Base-by-base conservation (phyloP, 169 alveolate species). In the Eimeria sp. region DNA sequence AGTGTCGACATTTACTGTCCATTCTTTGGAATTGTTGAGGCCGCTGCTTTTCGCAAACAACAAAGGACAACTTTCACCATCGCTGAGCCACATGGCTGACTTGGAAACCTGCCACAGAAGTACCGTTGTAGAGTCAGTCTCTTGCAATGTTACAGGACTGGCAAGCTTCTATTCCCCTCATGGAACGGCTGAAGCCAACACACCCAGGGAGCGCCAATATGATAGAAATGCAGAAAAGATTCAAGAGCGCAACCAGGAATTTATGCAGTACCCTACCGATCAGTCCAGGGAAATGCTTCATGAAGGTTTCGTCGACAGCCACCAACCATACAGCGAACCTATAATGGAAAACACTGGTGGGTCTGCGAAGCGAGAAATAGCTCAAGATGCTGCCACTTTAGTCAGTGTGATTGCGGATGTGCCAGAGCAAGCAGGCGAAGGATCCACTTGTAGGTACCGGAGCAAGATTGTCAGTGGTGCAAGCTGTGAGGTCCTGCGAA, bases 61-160 rank as follows among this genome's bases (percentile, higher is more conserved):
- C 57, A 43, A 20, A 76, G 40, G 61, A 76, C 25, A 45, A 76
- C 40, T 49, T 76, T 34, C 57, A 22, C 25, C 45, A 76, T 22
- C 65, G 65, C 57, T 40, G 7, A 63, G n/a, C 45, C 65, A 43
- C 87, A 76, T 76, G 87, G 40, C 87, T 45, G 87, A 76, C 87
- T 76, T 49, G 63, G 87, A 76, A 10, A 45, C 65, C 34, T 76
- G 87, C 45, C 87, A 43, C 61, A 18, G 87, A 45, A 76, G 87
- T 25, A 76, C 87, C 25, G 45, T 76, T 49, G 87, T 76, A 47
- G 87, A 76, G 65, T 76, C 87, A 43, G 87, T 76, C 87, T 76
- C 87, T 16, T 76, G 87, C 49, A 76, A 76, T 43, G 87, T 76
- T 76, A 76, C 87, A 22, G 87, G 87, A 22, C 87, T 76, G 87